Percentiles rank a stretch among this genome's conserved stretches.
Conservation (phyloP, 2,329 filamentous ascomycete species). For the Arthrobotrys megalospora region DNA sequence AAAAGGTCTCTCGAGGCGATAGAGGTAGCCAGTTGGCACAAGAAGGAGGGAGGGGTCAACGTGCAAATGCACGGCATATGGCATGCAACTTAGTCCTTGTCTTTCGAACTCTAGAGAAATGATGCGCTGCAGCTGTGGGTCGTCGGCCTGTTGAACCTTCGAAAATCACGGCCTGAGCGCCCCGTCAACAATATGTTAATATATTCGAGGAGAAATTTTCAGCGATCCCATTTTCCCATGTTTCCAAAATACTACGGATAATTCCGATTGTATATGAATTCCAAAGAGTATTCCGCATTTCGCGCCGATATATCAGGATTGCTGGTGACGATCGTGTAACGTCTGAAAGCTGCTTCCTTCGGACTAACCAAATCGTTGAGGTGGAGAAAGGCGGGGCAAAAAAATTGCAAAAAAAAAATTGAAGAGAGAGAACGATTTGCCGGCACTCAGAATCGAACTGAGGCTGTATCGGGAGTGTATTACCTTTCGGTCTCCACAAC, state of each 20-base stretch:
- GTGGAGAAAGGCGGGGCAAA: neutral
- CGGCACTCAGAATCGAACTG: conserved; percentile 58
- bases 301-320: neutral
- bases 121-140: conserved; percentile 9
- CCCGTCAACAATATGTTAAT: neutral
- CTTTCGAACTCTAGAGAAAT: neutral
- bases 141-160: neutral
- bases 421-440: conserved; percentile 22
- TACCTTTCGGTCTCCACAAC: conserved; percentile 52
- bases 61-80: neutral
- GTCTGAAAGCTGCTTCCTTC: neutral
- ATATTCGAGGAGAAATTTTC: neutral
- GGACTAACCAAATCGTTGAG: neutral
- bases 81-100: neutral
- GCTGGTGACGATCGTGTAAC: neutral
- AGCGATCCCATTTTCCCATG: neutral
- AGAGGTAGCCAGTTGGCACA: conserved; percentile 11
- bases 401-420: conserved; percentile 3
- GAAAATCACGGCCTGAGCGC: neutral
- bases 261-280: neutral
- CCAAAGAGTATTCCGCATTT: neutral
- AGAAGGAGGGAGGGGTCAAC: conserved; percentile 16
- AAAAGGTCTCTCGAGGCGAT: conserved; percentile 4
- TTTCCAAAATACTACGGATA: conserved; percentile 11
- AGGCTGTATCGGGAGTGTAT: conserved; percentile 47